Evolutionary conservation across 202 grass and related monocot genomes (phyloP).

Genomic region (Hordeum pubiflorum): DNA sequence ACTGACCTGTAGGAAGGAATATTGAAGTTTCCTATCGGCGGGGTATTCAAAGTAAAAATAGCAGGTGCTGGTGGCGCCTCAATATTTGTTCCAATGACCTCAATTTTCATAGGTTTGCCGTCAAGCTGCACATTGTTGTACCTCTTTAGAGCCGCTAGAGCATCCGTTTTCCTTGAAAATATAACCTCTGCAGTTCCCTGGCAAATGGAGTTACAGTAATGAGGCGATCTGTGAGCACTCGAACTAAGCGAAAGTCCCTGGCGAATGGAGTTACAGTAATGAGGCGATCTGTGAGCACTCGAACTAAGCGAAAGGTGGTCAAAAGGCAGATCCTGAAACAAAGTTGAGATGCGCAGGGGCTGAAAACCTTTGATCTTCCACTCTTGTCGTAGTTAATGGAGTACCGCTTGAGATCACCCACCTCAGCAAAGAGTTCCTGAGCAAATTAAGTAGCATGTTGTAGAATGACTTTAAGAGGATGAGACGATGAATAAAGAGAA

Average conservation of each 20-base stretch:
- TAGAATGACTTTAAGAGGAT: not conserved
- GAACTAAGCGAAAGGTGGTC: not conserved
- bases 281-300: not conserved
- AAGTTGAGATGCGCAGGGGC: not conserved
- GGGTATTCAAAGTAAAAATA: conserved; percentile 36
- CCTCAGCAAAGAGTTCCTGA: conserved; percentile 76
- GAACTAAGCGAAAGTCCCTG: conserved; percentile 31
- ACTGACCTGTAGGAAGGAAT: conserved; percentile 43
- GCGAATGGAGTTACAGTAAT: not conserved
- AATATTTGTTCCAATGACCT: conserved; percentile 65
- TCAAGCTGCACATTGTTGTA: conserved; percentile 89
- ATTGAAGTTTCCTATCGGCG: conserved; percentile 28
- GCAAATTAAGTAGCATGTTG: not conserved
- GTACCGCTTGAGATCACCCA: conserved; percentile 56
- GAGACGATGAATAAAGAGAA: not conserved
- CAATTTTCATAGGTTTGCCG: conserved; percentile 76
- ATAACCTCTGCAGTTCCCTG: conserved; percentile 81
- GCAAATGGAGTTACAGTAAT: not conserved
- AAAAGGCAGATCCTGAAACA: not conserved
- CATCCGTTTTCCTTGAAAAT: conserved; percentile 61
- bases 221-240: not conserved
- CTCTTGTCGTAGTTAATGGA: conserved; percentile 81
- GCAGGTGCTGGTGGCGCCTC: conserved; percentile 24
- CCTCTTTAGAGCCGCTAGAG: conserved; percentile 58
- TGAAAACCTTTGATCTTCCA: conserved; percentile 64